Base-by-base conservation (phyloP, 2,329 filamentous ascomycete species). In the Colletotrichum lentis region DNA sequence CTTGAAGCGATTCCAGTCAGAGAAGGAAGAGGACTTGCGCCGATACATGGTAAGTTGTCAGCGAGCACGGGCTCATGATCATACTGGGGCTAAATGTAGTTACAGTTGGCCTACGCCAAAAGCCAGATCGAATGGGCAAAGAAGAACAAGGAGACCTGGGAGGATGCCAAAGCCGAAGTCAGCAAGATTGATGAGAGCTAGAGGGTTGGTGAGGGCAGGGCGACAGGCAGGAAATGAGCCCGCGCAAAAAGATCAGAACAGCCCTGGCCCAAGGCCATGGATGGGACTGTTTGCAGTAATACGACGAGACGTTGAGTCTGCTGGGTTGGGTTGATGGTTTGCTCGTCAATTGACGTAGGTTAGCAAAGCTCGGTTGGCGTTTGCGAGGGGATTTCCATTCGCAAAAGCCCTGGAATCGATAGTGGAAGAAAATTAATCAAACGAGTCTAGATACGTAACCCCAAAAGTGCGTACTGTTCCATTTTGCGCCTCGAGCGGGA, bases 51-150 rank as follows among this genome's bases (percentile, higher is more conserved):
- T 97, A 82, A 81, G 91, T 80, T 35, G 50, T 37, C 31, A 27
- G 14, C 35, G 49, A 8, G 31, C 27, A 5, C 18, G 41, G 16
- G 20, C 35, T 6, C 31, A 27, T 20, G 22, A 55, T 5, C 20
- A n/a, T 16, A 49, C 10, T 20, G 3, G n/a, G 12, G 14, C 56
- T 16, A 37, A 62, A 20, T 16, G 22, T 24, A 31, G 35, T 16
- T 12, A 35, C 73, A 97, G 94, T 88, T 97, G 74, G 92, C 93
- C 39, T 97, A 97, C 79, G 94, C 94, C 14, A 92, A 92, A 78
- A 95, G 91, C 78, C 94, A 97, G 77, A 89, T 97, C 69, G 93
- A 97, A 77, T 97, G 94, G 94, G 95, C 94, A 3, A 92, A 90
- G 79, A 94, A 95, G 78, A 94, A 91, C 78, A 88, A 94, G 76